Conservation (phyloP, 1,284 basidiomycete genomes). For the Tylopilus sp. region DNA sequence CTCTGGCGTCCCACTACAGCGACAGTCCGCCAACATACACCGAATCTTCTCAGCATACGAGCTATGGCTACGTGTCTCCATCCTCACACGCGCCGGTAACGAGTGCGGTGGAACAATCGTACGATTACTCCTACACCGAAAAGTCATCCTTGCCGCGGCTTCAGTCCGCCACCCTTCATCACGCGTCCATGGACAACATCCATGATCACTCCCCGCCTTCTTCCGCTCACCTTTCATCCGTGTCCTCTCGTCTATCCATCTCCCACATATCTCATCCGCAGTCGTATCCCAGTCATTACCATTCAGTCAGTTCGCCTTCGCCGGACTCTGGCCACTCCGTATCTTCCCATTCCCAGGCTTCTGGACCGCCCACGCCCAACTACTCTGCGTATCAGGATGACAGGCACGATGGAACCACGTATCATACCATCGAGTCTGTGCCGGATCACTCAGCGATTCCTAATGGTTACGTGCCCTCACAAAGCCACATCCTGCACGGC, state of each 20-base stretch:
- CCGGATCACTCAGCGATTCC: constrained; percentile 27
- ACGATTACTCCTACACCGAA: constrained; percentile 31
- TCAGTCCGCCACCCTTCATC: constrained; percentile 26
- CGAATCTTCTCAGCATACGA: constrained; percentile 42
- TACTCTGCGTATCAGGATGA: constrained; percentile 46
- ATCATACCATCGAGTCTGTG: constrained; percentile 28
- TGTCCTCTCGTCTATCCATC: constrained; percentile 34
- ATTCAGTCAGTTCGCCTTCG: constrained; percentile 34
- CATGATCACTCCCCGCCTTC: constrained; percentile 32
- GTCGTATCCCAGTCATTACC: constrained; percentile 37
- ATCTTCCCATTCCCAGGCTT: constrained; percentile 44
- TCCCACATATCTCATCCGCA: constrained; percentile 38
- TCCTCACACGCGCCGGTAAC: constrained; percentile 25
- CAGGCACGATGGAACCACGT: constrained; percentile 33
- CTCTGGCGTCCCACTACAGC: constrained; percentile 30
- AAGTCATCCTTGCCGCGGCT: constrained; percentile 31
- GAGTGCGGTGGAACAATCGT: constrained; percentile 24
- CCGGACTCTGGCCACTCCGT: constrained; percentile 39
- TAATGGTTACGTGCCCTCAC: constrained; percentile 32
- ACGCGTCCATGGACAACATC: constrained; percentile 29
- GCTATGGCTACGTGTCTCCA: constrained; percentile 40
- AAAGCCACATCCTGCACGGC: constrained; percentile 34
- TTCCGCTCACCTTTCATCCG: constrained; percentile 31
- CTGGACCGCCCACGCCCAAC: constrained; percentile 46
- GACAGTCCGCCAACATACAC: constrained; percentile 40